Evolutionary conservation across 176 grass and related monocot species (phyloP), one percentile per base, ranked within the genome.

Genomic region (Paspalum vaginatum): DNA sequence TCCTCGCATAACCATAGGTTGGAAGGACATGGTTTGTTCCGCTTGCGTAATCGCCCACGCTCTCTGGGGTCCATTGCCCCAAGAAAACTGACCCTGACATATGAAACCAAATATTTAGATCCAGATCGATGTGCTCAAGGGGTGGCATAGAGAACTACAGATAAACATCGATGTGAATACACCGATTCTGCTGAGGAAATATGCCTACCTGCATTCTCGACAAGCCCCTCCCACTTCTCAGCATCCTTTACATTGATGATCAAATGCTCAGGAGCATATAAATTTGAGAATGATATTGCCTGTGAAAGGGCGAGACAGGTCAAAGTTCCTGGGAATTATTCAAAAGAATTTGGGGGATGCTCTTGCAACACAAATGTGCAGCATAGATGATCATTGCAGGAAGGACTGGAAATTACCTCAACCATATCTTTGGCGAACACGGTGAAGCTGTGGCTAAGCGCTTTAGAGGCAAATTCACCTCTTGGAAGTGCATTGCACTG

Each of bases 221-320:
- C 76, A 4, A 95, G 38, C n/a, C 81, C 81, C 81, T 95, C 96
- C 96, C 92, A 98, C 53, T 67, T 88, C 61, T 98, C 90, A 22
- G 92, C 92, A 70, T 98, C 86, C 75, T 93, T 79, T 14, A 93
- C 96, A 72, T 98, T 98, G 42, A 98, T 77, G 46, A 98, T 98
- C 65, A 98, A 83, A 91, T 98, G 96, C 79, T 98, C 92, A 77
- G 96, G 96, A 53, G 96, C 92, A 89, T 98, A 98, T 75, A 91
- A 62, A 70, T 98, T 98, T 68, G 96, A 98, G 70, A 98, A 98
- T 22, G 83, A 89, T 74, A 98, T 84, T 65, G 90, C 96, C 92
- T 93, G 72, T 20, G 75, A 64, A 65, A 61, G 13, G 41, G 13
- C 8, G 48, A 81, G 46, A 69, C 21, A 82, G 25, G 59, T 79